Conservation (phyloP, 1,139 yeast species). For the Kazachstania sp. region DNA sequence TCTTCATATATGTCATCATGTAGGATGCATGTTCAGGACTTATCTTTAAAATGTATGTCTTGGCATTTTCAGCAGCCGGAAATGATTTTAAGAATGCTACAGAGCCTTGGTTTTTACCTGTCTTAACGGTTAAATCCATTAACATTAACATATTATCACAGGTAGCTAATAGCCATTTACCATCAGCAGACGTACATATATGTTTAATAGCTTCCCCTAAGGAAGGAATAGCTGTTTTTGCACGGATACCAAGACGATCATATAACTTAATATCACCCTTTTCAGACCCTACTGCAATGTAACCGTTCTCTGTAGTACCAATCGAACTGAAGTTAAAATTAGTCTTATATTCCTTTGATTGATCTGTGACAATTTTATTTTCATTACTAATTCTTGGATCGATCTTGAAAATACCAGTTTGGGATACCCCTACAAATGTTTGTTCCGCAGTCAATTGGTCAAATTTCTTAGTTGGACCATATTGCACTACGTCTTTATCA, state of each 20-base stretch:
- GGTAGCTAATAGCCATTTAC: slow-evolving; percentile 75
- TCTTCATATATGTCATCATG: slow-evolving; percentile 47
- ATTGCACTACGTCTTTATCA: slow-evolving; percentile 43
- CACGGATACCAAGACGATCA: slow-evolving; percentile 62
- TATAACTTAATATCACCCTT: slow-evolving; percentile 71
- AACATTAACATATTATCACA: slow-evolving; percentile 62
- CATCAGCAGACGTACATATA: slow-evolving; percentile 68
- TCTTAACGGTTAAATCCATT: slow-evolving; percentile 54
- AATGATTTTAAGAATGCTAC: slow-evolving; percentile 62
- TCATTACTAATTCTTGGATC: slow-evolving; percentile 63
- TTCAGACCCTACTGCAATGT: slow-evolving; percentile 64
- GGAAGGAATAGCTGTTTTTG: slow-evolving; percentile 73
- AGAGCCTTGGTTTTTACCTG: slow-evolving; percentile 51
- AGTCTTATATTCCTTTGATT: slow-evolving; percentile 45
- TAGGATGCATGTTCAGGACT: slow-evolving; percentile 65
- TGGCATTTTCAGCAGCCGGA: slow-evolving; percentile 57
- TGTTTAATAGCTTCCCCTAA: slow-evolving; percentile 66
- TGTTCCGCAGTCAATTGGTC: slow-evolving; percentile 66
- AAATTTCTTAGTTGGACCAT: slow-evolving; percentile 63
- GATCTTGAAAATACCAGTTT: slow-evolving; percentile 56
- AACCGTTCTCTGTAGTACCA: slow-evolving; percentile 66
- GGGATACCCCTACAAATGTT: slow-evolving; percentile 62
- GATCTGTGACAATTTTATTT: slow-evolving; percentile 48
- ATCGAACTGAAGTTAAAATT: slow-evolving; percentile 52
- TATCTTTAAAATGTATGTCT: slow-evolving; percentile 58